Conservation (phyloP, 768 basidiomycete genomes). For the Rhodotorula kratochvilovae region DNA sequence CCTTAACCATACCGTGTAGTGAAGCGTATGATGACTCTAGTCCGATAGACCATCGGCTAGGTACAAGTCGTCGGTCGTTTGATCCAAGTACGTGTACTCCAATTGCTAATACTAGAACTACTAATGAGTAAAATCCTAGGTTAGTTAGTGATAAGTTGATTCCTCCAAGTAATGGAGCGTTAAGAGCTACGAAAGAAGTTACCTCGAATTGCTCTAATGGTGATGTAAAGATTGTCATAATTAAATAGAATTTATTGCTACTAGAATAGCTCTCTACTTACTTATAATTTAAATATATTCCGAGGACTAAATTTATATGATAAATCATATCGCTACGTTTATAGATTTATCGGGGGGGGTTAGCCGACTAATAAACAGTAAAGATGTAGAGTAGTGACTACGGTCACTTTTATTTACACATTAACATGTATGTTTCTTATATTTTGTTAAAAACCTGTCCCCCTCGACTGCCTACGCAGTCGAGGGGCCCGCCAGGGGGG, state of each 20-base stretch:
- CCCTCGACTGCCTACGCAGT: too few species aligned
- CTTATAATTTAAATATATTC: background rate
- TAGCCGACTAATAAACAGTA: too few species aligned
- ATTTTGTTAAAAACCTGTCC: too few species aligned
- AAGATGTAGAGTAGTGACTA: conserved; percentile 17
- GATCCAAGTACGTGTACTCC: conserved; percentile 40
- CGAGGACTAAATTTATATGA: too few species aligned
- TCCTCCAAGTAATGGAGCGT: conserved; percentile 43
- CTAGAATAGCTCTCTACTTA: conserved; percentile 26
- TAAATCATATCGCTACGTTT: too few species aligned
- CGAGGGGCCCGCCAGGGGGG: too few species aligned
- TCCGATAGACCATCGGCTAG: conserved; percentile 42
- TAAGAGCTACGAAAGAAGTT: conserved; percentile 40
- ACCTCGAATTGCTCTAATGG: conserved; percentile 45
- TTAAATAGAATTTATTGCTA: conserved; percentile 14
- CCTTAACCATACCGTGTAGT: conserved; percentile 41
- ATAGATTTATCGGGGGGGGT: too few species aligned
- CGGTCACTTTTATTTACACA: conserved; percentile 1
- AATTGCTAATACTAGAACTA: conserved; percentile 41
- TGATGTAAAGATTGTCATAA: conserved; percentile 34
- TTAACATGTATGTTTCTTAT: background rate
- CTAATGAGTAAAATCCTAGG: conserved; percentile 43
- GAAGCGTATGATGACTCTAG: conserved; percentile 43
- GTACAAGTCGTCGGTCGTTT: conserved; percentile 43
- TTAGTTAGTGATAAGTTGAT: conserved; percentile 44